Base-by-base conservation (phyloP, 805 yeast genomes). In the Yarrowia deformans region DNA sequence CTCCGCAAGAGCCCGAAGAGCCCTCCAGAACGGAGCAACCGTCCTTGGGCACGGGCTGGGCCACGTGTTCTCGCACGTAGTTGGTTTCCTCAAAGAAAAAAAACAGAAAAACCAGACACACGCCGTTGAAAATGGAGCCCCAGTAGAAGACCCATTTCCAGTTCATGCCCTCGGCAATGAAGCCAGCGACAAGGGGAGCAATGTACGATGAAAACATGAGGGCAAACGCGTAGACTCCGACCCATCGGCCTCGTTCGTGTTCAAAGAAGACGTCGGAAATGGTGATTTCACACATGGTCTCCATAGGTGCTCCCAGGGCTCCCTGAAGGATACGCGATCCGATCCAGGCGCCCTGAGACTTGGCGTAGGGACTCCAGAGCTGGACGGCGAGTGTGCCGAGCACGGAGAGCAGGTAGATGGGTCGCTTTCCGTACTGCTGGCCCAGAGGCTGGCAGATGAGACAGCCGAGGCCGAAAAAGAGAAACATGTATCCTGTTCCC, bases 141-240 rank as follows among this genome's bases (percentile, higher is more conserved):
- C 69, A 70, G 42, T 52, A 70, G 10, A 64, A 49, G 19, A 60
- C 64, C 71, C 71, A 70, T 32, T 69, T 35, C 71, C 71, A 70
- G 50, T 43, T 35, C 56, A 23, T 23, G 32, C 69, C 69, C 37
- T 54, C 52, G 16, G 69, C 64, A 12, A 63, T 63, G 23, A 63
- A 63, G 12, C 68, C 68, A 14, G 56, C 68, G 2, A 63, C 56
- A 13, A 63, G 39, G 16, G 68, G 68, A 37, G 56, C 68, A 48
- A 63, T 63, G 56, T 48, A 63, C 12, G 68, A 63, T 13, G 68
- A 48, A 39, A 63, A 63, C 56, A 63, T 48, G 48, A 92, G 87
- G 23, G 91, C 88, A 79, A 90, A 75, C 71, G 90, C 90, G 79
- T 90, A 91, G 14, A 87, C 81, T 0, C 95, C 90, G 77, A 91